Evolutionary conservation across 2,329 filamentous ascomycete species (phyloP).

Genomic region (Purpureocillium lavendulum): DNA sequence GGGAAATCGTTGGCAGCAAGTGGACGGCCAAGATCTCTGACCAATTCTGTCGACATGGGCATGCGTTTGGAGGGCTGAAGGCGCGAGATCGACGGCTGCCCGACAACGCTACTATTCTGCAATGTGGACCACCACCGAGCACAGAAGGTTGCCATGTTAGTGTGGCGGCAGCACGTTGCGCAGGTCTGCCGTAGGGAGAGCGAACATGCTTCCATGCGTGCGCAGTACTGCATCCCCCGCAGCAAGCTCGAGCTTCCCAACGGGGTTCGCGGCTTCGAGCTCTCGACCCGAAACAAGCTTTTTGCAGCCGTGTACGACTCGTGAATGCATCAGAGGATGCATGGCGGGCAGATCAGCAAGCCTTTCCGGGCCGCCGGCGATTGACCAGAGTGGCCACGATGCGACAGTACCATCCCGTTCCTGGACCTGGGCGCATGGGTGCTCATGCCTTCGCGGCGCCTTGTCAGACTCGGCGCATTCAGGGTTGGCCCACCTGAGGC

Average conservation of each 20-base stretch:
- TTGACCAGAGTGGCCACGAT: conserved; percentile 6
- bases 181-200: neutral
- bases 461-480: no score
- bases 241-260: neutral
- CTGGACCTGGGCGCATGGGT: conserved; percentile 15
- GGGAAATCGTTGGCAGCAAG: no score
- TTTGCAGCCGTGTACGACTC: neutral
- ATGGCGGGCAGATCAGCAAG: conserved; percentile 10
- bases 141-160: neutral
- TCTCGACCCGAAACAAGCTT: neutral
- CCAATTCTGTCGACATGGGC: no score
- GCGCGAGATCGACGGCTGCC: no score
- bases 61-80: no score
- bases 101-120: no score
- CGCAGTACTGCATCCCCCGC: neutral
- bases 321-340: neutral
- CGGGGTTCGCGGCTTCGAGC: neutral
- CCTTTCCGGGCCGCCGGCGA: conserved; percentile 2
- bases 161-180: neutral
- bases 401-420: conserved; percentile 22
- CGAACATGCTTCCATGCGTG: neutral
- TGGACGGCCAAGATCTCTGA: no score
- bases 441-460: conserved; percentile 1
- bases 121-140: neutral
- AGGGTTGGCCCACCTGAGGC: no score